Evolutionary conservation across 768 basidiomycete species (phyloP), one percentile per base, ranked within the genome.

Genomic region (Trametes meyenii): DNA sequence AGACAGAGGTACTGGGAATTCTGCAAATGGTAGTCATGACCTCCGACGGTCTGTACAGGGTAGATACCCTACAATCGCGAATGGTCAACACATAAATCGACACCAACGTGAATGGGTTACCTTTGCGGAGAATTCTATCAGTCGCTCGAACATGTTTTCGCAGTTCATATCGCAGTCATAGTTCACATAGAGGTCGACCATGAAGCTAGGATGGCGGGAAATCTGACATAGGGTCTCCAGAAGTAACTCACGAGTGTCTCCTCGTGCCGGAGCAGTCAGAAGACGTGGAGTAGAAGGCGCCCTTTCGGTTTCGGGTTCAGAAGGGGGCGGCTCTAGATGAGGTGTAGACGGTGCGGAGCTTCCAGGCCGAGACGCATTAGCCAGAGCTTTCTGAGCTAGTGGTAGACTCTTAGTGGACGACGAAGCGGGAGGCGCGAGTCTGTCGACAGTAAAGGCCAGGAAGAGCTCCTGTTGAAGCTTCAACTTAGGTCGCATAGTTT

Each of bases 91-190:
- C 17, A 8, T 5, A 17, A 7, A n/a, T 26, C 24, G 0, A 42
- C 24, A 6, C n/a, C 1, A 16, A 12, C 5, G n/a, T 13, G 16
- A 17, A 40, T 43, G 10, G 35, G 79, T 58, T 67, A 94, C 94
- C 80, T 92, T 90, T 7, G 93, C 92, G 65, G 94, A 76, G 73
- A 98, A 97, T 24, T 89, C 91, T 61, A 96, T 78, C 21, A 98
- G 76, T 16, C 92, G 81, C 71, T 98, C 96, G 67, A 96, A 96
- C 58, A 98, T 75, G 72, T 98, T 96, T 77, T 98, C 97, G 73
- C 93, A 94, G 70, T 98, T 96, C 65, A 90, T 86, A 69, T 97
- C 94, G 70, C 95, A 98, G 71, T 99, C 97, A 73, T 98, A 99
- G 73, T 98, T 99, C 56, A 87, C 83, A 77, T 94, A 99, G 14